Base-by-base conservation (phyloP, 129 eudicot species). In the Flaveria trinervia region DNA sequence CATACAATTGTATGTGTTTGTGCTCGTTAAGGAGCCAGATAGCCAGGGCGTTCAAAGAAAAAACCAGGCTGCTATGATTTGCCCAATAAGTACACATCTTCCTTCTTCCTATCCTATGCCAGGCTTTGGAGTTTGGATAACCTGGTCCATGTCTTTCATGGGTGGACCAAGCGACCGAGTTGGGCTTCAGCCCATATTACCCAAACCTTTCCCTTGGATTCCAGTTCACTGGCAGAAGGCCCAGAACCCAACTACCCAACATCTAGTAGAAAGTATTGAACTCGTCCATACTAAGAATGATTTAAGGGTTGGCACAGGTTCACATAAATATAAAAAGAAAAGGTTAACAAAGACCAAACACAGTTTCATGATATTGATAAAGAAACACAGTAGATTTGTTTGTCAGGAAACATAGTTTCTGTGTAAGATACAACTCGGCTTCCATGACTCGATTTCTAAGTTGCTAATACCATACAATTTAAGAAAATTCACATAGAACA, bases 361-460 rank as follows among this genome's bases (percentile, higher is more conserved):
- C 66, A 15, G 7, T 39, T 18, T 22, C 46, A 77, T 43, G 15
- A 68, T 30, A 43, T 36, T 68, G 62, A 70, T 56, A 15, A 44
- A 69, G 56, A 70, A 70, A 70, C 61, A 76, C 43, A 26, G 60
- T 12, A 44, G 51, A 78, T 61, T 45, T 70, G 64, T 49, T 80
- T 7, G 75, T 67, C 70, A 28, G 2, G 20, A 73, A 62, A 56
- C 68, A 67, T 66, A 65, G 28, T 65, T 54, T 51, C 41, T 36
- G 41, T 74, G 30, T 43, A 80, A 66, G 62, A 67, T 80, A 80
- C 80, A 80, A 73, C 65, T 65, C 57, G 26, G 73, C 67, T 28
- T 79, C 74, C 83, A 50, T 54, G 51, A 65, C 73, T 65, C 77
- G 39, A 45, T 65, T 65, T 73, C 84, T 80, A 74, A 68, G 44